phyloP scores from a whole-genome alignment of 768 basidiomycete genomes.

The Lactarius indigo region DNA sequence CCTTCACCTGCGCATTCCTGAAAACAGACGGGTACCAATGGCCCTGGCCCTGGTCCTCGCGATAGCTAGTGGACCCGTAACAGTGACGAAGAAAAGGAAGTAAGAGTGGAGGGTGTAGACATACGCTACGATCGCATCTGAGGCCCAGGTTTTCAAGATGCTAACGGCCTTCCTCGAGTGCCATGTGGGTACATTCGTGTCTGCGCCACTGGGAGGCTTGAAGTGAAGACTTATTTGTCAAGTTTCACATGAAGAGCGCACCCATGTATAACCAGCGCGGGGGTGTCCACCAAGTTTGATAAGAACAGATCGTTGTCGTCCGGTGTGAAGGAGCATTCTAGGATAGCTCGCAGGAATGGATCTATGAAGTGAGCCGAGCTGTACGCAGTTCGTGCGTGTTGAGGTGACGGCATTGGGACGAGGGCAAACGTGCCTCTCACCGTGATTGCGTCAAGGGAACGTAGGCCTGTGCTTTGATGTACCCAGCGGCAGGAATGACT shows the following conservation, averaged over 20 bases:
- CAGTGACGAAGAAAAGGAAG: background rate
- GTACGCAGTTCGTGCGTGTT: background rate
- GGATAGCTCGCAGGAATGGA: conserved; percentile 64
- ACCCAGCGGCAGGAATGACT: conserved; percentile 79
- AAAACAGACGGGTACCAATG: conserved; percentile 74
- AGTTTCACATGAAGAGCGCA: conserved; percentile 32
- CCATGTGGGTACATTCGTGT: conserved; percentile 87
- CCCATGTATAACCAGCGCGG: conserved; percentile 80
- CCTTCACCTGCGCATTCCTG: conserved; percentile 48
- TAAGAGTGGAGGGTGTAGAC: conserved; percentile 25
- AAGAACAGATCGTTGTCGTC: conserved; percentile 89
- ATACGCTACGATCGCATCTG: conserved; percentile 50
- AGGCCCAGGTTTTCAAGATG: conserved; percentile 55
- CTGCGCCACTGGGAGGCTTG: conserved; percentile 51
- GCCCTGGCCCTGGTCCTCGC: conserved; percentile 56
- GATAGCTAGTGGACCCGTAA: conserved; percentile 38
- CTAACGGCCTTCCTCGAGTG: conserved; percentile 68
- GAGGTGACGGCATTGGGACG: background rate
- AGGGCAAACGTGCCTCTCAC: conserved; percentile 32
- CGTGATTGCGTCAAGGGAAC: conserved; percentile 67
- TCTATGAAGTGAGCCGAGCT: conserved; percentile 78
- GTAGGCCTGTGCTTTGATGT: conserved; percentile 86
- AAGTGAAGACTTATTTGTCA: background rate
- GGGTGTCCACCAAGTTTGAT: conserved; percentile 67
- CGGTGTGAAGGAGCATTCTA: conserved; percentile 69